A percentile compares a stretch with the other conserved stretches of the same genome.
Conservation (phyloP, 106 monocot species). For the Dioscorea zingiberensis region DNA sequence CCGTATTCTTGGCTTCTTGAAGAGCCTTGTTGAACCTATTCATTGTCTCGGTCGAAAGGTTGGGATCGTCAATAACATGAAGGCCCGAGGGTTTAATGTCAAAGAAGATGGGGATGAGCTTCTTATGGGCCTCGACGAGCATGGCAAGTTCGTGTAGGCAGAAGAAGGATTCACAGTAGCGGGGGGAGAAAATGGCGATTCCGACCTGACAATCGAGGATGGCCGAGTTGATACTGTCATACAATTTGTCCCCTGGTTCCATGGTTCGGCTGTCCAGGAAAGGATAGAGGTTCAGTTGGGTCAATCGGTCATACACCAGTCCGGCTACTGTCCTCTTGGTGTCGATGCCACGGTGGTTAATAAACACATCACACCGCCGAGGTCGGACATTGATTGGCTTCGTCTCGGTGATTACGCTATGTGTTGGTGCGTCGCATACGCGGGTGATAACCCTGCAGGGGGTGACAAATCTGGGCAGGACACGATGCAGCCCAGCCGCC, state of each 20-base stretch:
- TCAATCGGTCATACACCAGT: slow-evolving; percentile 38
- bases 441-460: too few relatives aligned
- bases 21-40: slow-evolving; percentile 25
- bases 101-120: slow-evolving; percentile 49
- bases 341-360: slow-evolving; percentile 49
- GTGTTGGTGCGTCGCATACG: too few relatives aligned
- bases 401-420: too few relatives aligned
- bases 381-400: too few relatives aligned
- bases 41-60: slow-evolving; percentile 13
- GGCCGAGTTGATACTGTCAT: slow-evolving; percentile 25
- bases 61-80: background rate
- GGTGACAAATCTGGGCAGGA: too few relatives aligned
- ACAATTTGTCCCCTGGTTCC: slow-evolving; percentile 44
- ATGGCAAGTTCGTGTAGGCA: slow-evolving; percentile 49
- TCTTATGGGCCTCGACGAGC: slow-evolving; percentile 40
- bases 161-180: slow-evolving; percentile 50
- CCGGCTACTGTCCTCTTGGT: slow-evolving; percentile 43
- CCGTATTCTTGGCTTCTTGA: slow-evolving; percentile 39
- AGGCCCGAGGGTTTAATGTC: slow-evolving; percentile 8
- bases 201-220: slow-evolving; percentile 28
- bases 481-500: too few relatives aligned
- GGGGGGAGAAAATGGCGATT: slow-evolving; percentile 40
- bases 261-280: slow-evolving; percentile 47
- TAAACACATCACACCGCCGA: slow-evolving; percentile 28
- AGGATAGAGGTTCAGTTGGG: slow-evolving; percentile 8